Evolutionary conservation across 768 basidiomycete genomes (phyloP).

Genomic region (Hydnum rufescens): DNA sequence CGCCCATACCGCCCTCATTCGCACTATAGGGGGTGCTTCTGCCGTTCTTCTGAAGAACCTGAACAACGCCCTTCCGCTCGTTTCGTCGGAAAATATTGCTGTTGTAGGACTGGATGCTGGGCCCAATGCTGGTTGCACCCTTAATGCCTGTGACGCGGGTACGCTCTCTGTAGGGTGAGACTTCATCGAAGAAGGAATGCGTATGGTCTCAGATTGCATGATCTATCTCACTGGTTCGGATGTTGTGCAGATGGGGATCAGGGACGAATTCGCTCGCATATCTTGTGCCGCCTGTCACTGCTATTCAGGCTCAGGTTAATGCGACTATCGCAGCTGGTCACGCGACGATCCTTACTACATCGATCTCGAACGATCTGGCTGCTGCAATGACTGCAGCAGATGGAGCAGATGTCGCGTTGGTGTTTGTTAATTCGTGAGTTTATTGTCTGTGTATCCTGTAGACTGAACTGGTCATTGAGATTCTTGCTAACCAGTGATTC

Average conservation of each 20-base stretch:
- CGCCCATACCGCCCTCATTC: slow-evolving; percentile 27
- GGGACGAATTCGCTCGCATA: slow-evolving; percentile 12
- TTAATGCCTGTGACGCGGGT: slow-evolving; percentile 12
- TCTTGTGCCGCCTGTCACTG: slow-evolving; percentile 12
- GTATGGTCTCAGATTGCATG: background rate
- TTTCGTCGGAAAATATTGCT: slow-evolving; percentile 26
- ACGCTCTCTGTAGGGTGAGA: slow-evolving; percentile 8
- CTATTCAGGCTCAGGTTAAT: slow-evolving; percentile 10
- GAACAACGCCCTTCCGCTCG: slow-evolving; percentile 25
- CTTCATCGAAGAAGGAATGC: background rate
- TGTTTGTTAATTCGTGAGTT: slow-evolving; percentile 12
- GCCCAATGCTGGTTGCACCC: slow-evolving; percentile 6
- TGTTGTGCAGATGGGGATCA: slow-evolving; percentile 12
- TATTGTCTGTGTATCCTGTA: too few relatives aligned
- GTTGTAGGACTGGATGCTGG: slow-evolving; percentile 25
- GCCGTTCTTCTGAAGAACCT: slow-evolving; percentile 45
- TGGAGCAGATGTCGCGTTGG: slow-evolving; percentile 12
- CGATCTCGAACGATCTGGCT: slow-evolving; percentile 2
- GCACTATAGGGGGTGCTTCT: slow-evolving; percentile 38
- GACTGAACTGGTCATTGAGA: too few relatives aligned
- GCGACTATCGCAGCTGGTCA: background rate
- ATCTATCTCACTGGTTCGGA: too few relatives aligned
- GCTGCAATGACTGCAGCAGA: slow-evolving; percentile 9
- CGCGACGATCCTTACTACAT: background rate
- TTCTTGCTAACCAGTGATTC: background rate